Conservation (phyloP, 352 stramenopile genomes). For the Pythium utonaiense region DNA sequence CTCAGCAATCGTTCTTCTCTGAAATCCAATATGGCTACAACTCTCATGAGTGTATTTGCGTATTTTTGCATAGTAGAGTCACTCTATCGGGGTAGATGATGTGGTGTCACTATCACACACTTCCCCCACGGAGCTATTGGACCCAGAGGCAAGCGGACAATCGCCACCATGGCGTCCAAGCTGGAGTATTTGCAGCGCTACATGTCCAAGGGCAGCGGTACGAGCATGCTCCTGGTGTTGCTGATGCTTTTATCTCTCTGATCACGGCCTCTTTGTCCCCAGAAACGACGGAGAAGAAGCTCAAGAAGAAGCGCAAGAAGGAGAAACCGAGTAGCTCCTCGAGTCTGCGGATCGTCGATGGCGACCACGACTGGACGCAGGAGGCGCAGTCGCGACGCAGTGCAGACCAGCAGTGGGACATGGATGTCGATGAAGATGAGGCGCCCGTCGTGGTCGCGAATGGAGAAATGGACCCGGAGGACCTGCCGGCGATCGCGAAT, state of each 20-base stretch:
- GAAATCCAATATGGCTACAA: constrained; percentile 1
- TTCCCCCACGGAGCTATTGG: background rate
- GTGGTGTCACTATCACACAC: background rate
- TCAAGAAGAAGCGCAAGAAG: constrained; percentile 50
- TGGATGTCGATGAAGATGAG: constrained; percentile 47
- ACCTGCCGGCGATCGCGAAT: constrained; percentile 72
- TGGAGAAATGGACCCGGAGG: constrained; percentile 49
- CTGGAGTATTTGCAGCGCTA: constrained; percentile 81
- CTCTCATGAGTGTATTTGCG: background rate
- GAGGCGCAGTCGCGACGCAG: constrained; percentile 38
- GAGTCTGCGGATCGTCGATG: constrained; percentile 50
- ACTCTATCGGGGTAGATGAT: background rate
- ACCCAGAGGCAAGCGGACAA: background rate
- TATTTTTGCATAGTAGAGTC: background rate
- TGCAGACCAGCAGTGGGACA: constrained; percentile 65
- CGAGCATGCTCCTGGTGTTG: background rate
- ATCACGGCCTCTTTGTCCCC: background rate
- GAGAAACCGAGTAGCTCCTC: constrained; percentile 27
- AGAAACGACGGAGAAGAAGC: constrained; percentile 49
- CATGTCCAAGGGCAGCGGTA: constrained; percentile 41
- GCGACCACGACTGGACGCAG: constrained; percentile 51
- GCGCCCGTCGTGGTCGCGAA: constrained; percentile 42
- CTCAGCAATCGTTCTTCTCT: background rate
- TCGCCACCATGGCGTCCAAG: constrained; percentile 56
- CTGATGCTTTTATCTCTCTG: background rate